Conservation (phyloP, 2,329 filamentous ascomycete genomes). For the Claviceps pazoutovae region DNA sequence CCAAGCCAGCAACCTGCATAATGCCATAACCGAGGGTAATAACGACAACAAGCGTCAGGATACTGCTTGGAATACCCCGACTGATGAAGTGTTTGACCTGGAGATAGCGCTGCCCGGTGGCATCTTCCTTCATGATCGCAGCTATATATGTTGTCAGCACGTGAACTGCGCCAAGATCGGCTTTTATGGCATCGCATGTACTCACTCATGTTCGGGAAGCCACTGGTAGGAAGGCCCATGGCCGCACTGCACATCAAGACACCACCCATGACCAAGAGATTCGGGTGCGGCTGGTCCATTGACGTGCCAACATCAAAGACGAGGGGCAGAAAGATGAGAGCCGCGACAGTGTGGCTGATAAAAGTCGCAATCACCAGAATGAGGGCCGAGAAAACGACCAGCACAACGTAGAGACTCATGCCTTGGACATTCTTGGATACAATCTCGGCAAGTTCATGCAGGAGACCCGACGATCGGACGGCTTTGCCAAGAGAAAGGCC, state of each 20-base stretch:
- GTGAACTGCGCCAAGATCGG: background rate
- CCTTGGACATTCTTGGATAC: constrained; percentile 65
- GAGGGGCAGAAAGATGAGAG: constrained; percentile 83
- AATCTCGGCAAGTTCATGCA: constrained; percentile 69
- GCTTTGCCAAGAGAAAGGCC: constrained; percentile 86
- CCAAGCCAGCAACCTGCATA: constrained; percentile 62
- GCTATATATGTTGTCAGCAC: constrained; percentile 35
- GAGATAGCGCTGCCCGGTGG: constrained; percentile 82
- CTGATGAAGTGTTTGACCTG: constrained; percentile 90
- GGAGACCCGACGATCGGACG: constrained; percentile 80
- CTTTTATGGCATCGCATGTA: constrained; percentile 14
- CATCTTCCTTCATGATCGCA: constrained; percentile 98
- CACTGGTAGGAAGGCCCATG: constrained; percentile 90
- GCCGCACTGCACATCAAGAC: constrained; percentile 94
- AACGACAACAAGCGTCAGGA: constrained; percentile 69
- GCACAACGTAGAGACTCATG: constrained; percentile 71
- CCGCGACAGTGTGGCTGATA: constrained; percentile 93
- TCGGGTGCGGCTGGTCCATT: constrained; percentile 86
- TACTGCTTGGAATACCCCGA: constrained; percentile 74
- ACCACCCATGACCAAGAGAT: constrained; percentile 85
- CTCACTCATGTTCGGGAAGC: constrained; percentile 99
- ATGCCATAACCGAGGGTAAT: constrained; percentile 82
- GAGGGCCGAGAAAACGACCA: constrained; percentile 71
- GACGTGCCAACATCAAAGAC: constrained; percentile 71
- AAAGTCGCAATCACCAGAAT: constrained; percentile 93